Conservation (phyloP, 129 eudicot genomes). For the Chrysanthemum seticuspe region DNA sequence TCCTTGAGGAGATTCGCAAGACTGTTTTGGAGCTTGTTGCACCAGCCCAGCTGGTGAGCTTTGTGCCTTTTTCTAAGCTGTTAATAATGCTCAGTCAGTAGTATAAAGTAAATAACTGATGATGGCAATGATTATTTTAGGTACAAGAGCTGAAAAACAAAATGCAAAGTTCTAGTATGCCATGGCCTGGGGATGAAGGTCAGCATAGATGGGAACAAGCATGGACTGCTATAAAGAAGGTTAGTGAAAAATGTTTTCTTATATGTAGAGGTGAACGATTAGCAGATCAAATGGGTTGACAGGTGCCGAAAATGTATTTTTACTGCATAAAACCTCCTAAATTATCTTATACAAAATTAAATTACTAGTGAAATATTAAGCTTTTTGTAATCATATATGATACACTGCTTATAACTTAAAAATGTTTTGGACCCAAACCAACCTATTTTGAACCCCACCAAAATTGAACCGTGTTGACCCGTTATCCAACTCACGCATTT, state of each 20-base stretch:
- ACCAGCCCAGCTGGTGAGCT: constrained; percentile 77
- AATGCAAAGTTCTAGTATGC: constrained; percentile 84
- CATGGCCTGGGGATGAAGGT: constrained; percentile 99
- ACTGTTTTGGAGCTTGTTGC: constrained; percentile 77
- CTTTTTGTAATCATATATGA: not conserved
- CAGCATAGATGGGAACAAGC: constrained; percentile 88
- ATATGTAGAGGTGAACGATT: not conserved
- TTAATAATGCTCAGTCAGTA: not conserved
- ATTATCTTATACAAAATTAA: not conserved
- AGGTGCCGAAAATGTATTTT: not conserved
- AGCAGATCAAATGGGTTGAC: not conserved
- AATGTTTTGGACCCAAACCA: not conserved
- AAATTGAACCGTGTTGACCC: not conserved
- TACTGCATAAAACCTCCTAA: constrained; percentile 6
- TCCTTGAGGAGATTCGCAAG: constrained; percentile 76
- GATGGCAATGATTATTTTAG: constrained; percentile 35
- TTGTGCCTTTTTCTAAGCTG: not conserved
- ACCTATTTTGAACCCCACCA: not conserved
- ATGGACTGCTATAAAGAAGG: constrained; percentile 95
- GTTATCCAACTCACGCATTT: not conserved
- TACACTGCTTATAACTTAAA: constrained; percentile 7
- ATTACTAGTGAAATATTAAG: not conserved
- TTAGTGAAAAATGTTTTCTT: constrained; percentile 25
- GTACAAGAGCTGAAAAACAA: constrained; percentile 71
- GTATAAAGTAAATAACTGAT: not conserved